Evolutionary conservation across 768 basidiomycete genomes (phyloP), one percentile per base, ranked within the genome.

Genomic region (Strobilomyces dryophilus): DNA sequence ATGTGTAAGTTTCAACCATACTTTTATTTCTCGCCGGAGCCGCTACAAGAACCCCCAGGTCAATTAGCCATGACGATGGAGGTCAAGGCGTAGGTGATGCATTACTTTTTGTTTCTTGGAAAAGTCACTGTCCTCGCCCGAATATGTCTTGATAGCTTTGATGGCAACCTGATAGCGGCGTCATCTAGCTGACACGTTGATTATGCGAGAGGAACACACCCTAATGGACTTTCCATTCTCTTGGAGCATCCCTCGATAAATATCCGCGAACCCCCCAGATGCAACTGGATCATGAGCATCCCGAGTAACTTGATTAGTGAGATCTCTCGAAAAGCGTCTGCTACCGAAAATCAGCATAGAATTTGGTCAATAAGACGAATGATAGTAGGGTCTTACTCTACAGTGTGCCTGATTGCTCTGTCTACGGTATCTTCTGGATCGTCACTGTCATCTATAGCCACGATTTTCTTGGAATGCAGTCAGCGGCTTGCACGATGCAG

Each of bases 1-100:
- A 29, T 43, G 42, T 29, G 8, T 36, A 3, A 69, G 54, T 47
- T 54, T 40, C 8, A 51, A 42, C 68, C 68, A 69, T 18, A 66
- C 50, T 32, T 51, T 44, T 42, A 44, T 44, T 42, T 44, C 49
- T 26, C 42, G 49, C n/a, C 49, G 35, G 14, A 51, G 49, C 42
- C 49, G 49, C 49, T 51, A 18, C 17, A 17, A 11, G 31, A 34
- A 24, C 5, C 35, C 10, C 18, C 14, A 48, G 20, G 18, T 44
- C 26, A 43, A 10, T 42, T 3, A 2, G n/a, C 24, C 32, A 24
- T 14, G 8, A 26, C 6, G 15, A 29, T 42, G 24, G 11, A 11
- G 14, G 21, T 21, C 9, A 8, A 8, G 14, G n/a, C 7, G 17
- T 5, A 8, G 11, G 18, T 20, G 20, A n/a, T n/a, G 8, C 8